Evolutionary conservation across 805 yeast species (phyloP).

Genomic region (Candida hungchunana): DNA sequence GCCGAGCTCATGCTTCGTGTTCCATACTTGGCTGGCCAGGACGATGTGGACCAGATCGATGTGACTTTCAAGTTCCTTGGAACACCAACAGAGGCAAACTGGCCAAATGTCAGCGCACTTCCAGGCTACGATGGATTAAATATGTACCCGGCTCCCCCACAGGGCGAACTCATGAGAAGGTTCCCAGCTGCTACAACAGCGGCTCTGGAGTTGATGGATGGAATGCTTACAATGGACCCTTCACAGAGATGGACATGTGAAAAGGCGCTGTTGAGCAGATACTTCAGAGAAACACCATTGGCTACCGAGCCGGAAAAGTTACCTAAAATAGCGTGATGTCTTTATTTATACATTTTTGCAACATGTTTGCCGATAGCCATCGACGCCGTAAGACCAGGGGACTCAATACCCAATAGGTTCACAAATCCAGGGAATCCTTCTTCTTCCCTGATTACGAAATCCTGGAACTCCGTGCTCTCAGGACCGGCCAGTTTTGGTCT

Average conservation of each 20-base stretch:
- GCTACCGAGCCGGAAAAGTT: conserved; percentile 64
- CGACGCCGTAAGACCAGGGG: conserved; percentile 84
- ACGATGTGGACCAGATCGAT: conserved; percentile 84
- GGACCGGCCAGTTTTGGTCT: conserved; percentile 68
- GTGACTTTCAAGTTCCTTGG: conserved; percentile 96
- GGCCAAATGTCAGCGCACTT: conserved; percentile 85
- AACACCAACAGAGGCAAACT: conserved; percentile 84
- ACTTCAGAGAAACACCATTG: conserved; percentile 67
- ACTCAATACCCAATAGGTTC: conserved; percentile 78
- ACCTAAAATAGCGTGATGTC: conserved; percentile 39
- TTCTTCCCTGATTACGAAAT: conserved; percentile 70
- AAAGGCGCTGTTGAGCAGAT: conserved; percentile 59
- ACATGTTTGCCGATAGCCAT: conserved; percentile 83
- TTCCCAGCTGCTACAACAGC: conserved; percentile 88
- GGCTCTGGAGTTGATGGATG: conserved; percentile 71
- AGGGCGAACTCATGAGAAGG: conserved; percentile 73
- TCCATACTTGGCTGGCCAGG: conserved; percentile 91
- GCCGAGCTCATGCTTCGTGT: conserved; percentile 94
- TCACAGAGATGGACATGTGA: conserved; percentile 62
- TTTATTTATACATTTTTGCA: conserved; percentile 20
- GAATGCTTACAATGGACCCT: conserved; percentile 76
- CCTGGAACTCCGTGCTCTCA: conserved; percentile 48
- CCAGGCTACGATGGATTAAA: conserved; percentile 72
- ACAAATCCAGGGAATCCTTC: conserved; percentile 73
- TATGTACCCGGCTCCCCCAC: conserved; percentile 78